phyloP scores from a whole-genome alignment of 2,329 filamentous ascomycete species.

The Penicillium sp. region DNA sequence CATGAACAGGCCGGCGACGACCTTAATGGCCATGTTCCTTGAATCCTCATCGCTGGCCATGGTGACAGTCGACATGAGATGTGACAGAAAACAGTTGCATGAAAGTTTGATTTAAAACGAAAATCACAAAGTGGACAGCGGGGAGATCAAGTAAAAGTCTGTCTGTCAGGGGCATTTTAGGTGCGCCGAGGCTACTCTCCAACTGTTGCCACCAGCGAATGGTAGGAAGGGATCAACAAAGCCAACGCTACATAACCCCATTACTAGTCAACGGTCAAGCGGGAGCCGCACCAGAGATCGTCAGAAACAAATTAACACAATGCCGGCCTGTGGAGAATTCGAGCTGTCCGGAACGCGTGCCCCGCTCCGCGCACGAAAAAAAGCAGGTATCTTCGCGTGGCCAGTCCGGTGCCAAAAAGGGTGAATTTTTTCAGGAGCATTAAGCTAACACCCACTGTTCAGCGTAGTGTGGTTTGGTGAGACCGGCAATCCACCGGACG shows the following conservation, averaged over 20 bases:
- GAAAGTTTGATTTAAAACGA: background rate
- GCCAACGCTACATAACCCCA: background rate
- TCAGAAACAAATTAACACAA: background rate
- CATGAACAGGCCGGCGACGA: constrained; percentile 31
- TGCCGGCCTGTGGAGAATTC: background rate
- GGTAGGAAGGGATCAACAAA: background rate
- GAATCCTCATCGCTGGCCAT: constrained; percentile 18
- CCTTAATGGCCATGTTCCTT: constrained; percentile 26
- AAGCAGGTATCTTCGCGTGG: background rate
- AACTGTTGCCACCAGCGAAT: background rate
- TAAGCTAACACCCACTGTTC: background rate
- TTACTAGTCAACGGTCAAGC: background rate
- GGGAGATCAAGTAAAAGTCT: background rate
- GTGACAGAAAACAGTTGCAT: background rate
- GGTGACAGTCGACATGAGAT: background rate
- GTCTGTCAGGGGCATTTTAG: background rate
- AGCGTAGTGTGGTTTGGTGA: background rate
- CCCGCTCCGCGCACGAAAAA: background rate
- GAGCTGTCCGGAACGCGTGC: background rate
- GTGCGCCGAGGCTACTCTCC: background rate
- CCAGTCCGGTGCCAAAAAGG: background rate
- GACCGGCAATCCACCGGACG: background rate
- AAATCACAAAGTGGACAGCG: background rate
- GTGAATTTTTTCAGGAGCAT: background rate
- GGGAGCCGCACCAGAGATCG: background rate